Evolutionary conservation across 192 early-diverging fungal genomes (phyloP).

Genomic region (Coemansia asiatica): DNA sequence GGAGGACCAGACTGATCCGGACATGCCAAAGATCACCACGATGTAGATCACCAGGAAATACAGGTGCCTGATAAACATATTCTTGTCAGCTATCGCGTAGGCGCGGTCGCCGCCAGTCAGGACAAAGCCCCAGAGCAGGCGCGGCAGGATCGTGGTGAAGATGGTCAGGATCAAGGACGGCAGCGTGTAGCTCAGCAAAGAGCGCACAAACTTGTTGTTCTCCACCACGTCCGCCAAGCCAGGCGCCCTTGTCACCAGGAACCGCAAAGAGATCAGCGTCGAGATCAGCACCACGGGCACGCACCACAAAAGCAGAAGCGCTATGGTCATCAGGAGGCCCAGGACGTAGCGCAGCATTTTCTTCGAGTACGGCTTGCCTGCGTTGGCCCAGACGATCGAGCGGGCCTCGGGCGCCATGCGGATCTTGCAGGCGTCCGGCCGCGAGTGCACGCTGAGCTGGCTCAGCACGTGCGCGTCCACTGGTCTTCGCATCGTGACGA

Average conservation of each 20-base stretch:
- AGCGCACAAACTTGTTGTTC: conserved; percentile 60
- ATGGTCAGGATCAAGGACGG: conserved; percentile 72
- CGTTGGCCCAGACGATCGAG: conserved; percentile 69
- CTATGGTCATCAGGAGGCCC: conserved; percentile 58
- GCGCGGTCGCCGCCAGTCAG: conserved; percentile 49
- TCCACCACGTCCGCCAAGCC: conserved; percentile 60
- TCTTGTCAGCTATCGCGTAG: conserved; percentile 39
- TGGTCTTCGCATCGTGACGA: conserved; percentile 71
- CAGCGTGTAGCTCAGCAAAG: conserved; percentile 66
- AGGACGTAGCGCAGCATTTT: conserved; percentile 58
- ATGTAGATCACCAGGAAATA: conserved; percentile 76
- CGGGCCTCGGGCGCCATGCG: conserved; percentile 72
- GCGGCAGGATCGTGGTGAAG: conserved; percentile 69
- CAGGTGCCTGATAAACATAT: conserved; percentile 63
- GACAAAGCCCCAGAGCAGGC: conserved; percentile 58
- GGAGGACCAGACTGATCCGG: conserved; percentile 63
- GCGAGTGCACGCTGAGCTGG: conserved; percentile 63
- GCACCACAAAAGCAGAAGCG: conserved; percentile 73
- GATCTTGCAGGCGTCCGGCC: conserved; percentile 62
- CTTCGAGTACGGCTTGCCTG: conserved; percentile 59
- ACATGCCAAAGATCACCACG: conserved; percentile 69
- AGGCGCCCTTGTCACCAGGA: conserved; percentile 62
- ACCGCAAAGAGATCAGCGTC: conserved; percentile 65
- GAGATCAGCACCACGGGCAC: conserved; percentile 68
- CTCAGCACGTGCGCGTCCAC: conserved; percentile 65